Evolutionary conservation across 306 rosid species (phyloP), one percentile per base, ranked within the genome.

Genomic region (Dryas drummondii): DNA sequence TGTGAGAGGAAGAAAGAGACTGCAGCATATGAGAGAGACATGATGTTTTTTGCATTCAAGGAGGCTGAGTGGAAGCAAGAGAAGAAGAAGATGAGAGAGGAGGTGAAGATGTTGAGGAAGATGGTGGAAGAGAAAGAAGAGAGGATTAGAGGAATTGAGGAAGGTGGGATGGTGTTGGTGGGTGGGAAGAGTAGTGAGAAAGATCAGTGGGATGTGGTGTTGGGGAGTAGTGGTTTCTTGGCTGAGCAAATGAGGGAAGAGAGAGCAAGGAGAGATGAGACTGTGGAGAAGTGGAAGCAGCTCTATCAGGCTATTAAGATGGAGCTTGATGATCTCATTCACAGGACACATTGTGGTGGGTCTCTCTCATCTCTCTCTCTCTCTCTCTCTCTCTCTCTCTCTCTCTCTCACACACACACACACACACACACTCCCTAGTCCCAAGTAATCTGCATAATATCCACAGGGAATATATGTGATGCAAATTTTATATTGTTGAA

Each of bases 281-380:
- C 99, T 70, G 87, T 92, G 37, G 96, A 92, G 78, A 94, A 87
- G 47, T 94, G 99, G 99, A 94, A 94, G 83, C 98, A 94, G 73
- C 96, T 94, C 7, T 94, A 94, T 80, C 87, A 88, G 71, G 93
- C 90, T 16, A 94, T 94, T 42, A 94, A 92, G 88, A 66, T 71
- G 75, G 99, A 94, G 76, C 94, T 94, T 40, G 99, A 94, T 82
- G 90, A 94, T 53, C 99, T 94, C 82, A 94, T 94, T 76, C 96
- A 87, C 64, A 92, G 96, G 32, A 92, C 97, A 66, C 85, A 84
- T 81, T 81, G 83, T 84, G 89, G 86, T 72, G 59, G 47, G 7
- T 83, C 26, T 50, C 73, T 16, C 63, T 46, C 59, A 44, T 63
- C 48, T 61, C 32, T 67, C 22, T 9, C 62, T 17, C 44, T 48